phyloP scores from a whole-genome alignment of 2,329 filamentous ascomycete genomes.

The Ascochyta fabae region DNA sequence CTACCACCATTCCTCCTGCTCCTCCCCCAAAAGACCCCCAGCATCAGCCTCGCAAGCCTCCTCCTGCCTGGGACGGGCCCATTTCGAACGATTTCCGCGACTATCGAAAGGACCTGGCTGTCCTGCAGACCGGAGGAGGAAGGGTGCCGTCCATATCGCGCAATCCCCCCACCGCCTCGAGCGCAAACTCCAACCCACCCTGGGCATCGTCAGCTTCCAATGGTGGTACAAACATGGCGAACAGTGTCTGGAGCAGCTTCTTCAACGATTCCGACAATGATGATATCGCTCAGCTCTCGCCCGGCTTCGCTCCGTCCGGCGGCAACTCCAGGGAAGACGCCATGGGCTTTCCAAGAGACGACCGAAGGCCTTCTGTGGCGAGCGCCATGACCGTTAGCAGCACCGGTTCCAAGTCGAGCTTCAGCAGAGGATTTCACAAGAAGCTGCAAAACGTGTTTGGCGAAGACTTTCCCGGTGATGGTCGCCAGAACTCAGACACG shows the following conservation, averaged over 20 bases:
- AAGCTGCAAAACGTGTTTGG: constrained; percentile 93
- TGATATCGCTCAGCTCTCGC: constrained; percentile 71
- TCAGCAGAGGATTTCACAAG: constrained; percentile 72
- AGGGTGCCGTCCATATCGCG: constrained; percentile 65
- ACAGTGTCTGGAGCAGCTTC: constrained; percentile 63
- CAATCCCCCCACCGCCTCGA: constrained; percentile 61
- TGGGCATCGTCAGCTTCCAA: constrained; percentile 57
- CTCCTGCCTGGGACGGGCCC: constrained; percentile 61
- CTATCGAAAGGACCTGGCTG: constrained; percentile 74
- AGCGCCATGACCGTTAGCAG: constrained; percentile 89
- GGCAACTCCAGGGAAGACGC: constrained; percentile 57
- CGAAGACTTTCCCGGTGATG: constrained; percentile 77
- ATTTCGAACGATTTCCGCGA: constrained; percentile 68
- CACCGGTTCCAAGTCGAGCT: constrained; percentile 76
- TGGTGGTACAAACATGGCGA: constrained; percentile 51
- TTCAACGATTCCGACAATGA: constrained; percentile 79
- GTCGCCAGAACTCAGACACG: constrained; percentile 72
- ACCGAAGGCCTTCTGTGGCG: constrained; percentile 83
- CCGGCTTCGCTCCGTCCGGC: constrained; percentile 64
- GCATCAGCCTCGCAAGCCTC: constrained; percentile 47
- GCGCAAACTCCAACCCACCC: constrained; percentile 59
- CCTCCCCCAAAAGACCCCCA: constrained; percentile 47
- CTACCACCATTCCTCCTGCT: constrained; percentile 46
- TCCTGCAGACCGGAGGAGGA: constrained; percentile 67
- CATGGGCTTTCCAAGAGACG: constrained; percentile 63